Conservation (phyloP, 495 filamentous ascomycete genomes). For the Oleoguttula mirabilis region DNA sequence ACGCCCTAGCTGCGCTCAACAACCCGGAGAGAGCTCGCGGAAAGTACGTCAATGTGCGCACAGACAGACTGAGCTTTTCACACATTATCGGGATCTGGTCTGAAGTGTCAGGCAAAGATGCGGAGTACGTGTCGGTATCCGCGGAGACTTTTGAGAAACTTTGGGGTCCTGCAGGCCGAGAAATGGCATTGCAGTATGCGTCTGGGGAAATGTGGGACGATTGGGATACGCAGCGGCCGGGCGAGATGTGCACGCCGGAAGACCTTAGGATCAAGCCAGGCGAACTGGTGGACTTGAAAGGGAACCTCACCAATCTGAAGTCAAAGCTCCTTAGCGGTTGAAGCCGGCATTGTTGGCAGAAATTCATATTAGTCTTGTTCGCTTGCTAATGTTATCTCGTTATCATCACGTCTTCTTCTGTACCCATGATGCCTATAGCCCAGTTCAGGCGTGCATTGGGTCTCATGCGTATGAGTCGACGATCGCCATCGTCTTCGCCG, state of each 20-base stretch:
- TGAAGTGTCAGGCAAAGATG: conserved; percentile 20
- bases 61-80: conserved; percentile 15
- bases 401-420: conserved; percentile 40
- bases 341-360: background rate
- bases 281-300: conserved; percentile 17
- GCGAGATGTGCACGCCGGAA: conserved; percentile 15
- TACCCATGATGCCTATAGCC: conserved; percentile 48
- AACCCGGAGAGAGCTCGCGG: conserved; percentile 11
- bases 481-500: conserved; percentile 34
- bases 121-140: conserved; percentile 9
- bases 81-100: conserved; percentile 19
- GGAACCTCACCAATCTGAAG: conserved; percentile 15
- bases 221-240: conserved; percentile 15
- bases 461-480: conserved; percentile 40
- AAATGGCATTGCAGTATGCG: conserved; percentile 20
- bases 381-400: too few species aligned
- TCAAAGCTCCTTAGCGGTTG: conserved; percentile 1
- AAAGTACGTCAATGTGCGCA: conserved; percentile 21
- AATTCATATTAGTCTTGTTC: background rate
- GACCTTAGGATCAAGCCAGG: conserved; percentile 18
- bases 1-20: conserved; percentile 12
- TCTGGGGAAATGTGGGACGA: conserved; percentile 19
- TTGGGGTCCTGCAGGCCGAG: conserved; percentile 16
- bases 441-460: conserved; percentile 36
- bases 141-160: conserved; percentile 13